Conservation (phyloP, 441 rosid species). For the Gossypium schwendimanii region DNA sequence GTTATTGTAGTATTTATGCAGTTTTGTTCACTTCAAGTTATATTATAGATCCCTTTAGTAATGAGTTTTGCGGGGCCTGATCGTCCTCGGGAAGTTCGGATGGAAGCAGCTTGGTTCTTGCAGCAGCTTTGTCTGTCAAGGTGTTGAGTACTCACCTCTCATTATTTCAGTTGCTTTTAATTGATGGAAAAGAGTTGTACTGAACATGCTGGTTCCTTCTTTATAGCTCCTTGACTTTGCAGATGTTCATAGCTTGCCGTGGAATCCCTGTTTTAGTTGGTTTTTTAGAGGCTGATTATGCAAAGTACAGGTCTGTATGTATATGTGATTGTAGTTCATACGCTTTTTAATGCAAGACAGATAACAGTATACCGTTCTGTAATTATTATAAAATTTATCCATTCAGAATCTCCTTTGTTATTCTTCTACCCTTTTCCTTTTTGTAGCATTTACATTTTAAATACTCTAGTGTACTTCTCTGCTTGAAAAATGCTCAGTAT, state of each 20-base stretch:
- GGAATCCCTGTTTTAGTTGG: constrained; percentile 95
- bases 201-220: constrained; percentile 22
- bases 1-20: constrained; percentile 4
- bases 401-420: neutral
- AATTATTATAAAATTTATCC: neutral
- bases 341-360: neutral
- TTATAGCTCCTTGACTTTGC: constrained; percentile 83
- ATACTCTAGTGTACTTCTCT: neutral
- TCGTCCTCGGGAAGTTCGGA: constrained; percentile 79
- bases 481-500: constrained; percentile 20
- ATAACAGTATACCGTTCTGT: neutral
- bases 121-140: constrained; percentile 98
- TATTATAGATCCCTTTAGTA: constrained; percentile 74
- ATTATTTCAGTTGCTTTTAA: constrained; percentile 12
- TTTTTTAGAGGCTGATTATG: constrained; percentile 94
- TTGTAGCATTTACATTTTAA: neutral
- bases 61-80: constrained; percentile 69
- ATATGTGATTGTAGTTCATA: neutral
- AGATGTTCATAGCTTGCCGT: constrained; percentile 94
- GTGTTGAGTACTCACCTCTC: constrained; percentile 27
- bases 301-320: constrained; percentile 67
- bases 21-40: constrained; percentile 23
- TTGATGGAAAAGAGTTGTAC: constrained; percentile 7
- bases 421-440: neutral
- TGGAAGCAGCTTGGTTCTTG: constrained; percentile 88